phyloP scores from a whole-genome alignment of 441 rosid species.

The Macaranga tanarius region DNA sequence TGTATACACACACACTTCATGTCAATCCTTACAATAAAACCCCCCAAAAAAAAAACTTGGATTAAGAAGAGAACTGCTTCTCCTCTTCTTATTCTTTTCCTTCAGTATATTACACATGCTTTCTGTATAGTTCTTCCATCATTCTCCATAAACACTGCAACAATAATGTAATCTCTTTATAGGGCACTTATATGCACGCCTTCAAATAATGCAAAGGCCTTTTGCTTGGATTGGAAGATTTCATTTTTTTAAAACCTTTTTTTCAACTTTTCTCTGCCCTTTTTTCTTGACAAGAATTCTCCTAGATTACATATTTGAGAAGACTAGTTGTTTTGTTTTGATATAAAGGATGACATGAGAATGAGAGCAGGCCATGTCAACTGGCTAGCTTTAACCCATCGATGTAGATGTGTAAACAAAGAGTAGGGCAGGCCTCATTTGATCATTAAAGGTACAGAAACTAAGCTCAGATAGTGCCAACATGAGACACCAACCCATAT shows the following conservation, averaged over 20 bases:
- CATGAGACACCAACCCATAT: neutral
- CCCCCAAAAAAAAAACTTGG: too few species aligned
- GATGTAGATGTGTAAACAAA: neutral
- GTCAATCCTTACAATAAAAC: too few species aligned
- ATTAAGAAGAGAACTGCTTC: too few species aligned
- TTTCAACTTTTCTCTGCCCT: neutral
- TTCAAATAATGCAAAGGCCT: neutral
- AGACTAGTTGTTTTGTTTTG: neutral
- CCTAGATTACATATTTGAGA: neutral
- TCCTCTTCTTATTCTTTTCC: too few species aligned
- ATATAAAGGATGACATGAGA: neutral
- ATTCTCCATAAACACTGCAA: too few species aligned
- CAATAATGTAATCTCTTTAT: neutral
- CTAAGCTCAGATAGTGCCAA: neutral
- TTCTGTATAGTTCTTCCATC: too few species aligned
- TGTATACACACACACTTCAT: too few species aligned
- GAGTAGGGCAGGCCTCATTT: neutral
- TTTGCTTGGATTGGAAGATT: neutral
- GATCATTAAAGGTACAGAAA: neutral
- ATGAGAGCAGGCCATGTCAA: too few species aligned
- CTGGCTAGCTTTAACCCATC: neutral
- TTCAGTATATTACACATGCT: too few species aligned
- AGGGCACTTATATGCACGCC: neutral
- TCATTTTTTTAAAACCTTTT: too few species aligned
- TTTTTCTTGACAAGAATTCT: neutral